Conservation (phyloP, 208 protist genomes). For the Acanthamoeba castellanii region DNA sequence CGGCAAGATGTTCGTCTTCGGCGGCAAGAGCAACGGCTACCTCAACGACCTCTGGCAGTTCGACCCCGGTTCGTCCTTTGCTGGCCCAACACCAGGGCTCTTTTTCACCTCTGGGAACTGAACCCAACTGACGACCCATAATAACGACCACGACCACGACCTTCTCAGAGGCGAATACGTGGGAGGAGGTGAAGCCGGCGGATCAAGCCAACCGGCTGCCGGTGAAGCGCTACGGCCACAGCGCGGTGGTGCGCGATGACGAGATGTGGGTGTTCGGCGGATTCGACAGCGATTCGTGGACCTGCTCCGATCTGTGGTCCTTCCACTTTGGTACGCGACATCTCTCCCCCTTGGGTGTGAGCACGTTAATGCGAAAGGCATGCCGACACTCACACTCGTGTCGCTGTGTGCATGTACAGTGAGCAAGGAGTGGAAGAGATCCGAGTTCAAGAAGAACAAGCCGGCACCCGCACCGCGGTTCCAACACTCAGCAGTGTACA, state of each 20-base stretch:
- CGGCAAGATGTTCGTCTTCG: slow-evolving; percentile 41
- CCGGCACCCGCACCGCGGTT: not conserved
- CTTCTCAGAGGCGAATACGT: not conserved
- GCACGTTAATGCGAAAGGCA: too few species aligned
- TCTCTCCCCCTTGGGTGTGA: too few species aligned
- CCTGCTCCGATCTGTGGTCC: slow-evolving; percentile 7
- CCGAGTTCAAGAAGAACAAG: not conserved
- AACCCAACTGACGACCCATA: not conserved
- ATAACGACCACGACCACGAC: too few species aligned
- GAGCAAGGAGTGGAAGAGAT: not conserved
- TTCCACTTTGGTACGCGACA: not conserved
- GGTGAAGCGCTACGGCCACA: slow-evolving; percentile 32
- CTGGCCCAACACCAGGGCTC: not conserved
- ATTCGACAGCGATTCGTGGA: not conserved
- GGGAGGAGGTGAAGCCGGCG: slow-evolving; percentile 8
- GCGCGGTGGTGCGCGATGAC: slow-evolving; percentile 21
- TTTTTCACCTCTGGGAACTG: too few species aligned
- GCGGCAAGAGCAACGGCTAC: slow-evolving; percentile 69
- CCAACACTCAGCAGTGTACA: slow-evolving; percentile 41
- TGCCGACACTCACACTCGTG: too few species aligned
- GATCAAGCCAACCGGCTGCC: not conserved
- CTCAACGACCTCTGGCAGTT: slow-evolving; percentile 38
- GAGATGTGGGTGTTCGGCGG: slow-evolving; percentile 41
- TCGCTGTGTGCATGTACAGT: not conserved
- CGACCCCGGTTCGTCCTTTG: not conserved